Evolutionary conservation across 2,329 filamentous ascomycete species (phyloP).

Genomic region (Colletotrichum sp.): DNA sequence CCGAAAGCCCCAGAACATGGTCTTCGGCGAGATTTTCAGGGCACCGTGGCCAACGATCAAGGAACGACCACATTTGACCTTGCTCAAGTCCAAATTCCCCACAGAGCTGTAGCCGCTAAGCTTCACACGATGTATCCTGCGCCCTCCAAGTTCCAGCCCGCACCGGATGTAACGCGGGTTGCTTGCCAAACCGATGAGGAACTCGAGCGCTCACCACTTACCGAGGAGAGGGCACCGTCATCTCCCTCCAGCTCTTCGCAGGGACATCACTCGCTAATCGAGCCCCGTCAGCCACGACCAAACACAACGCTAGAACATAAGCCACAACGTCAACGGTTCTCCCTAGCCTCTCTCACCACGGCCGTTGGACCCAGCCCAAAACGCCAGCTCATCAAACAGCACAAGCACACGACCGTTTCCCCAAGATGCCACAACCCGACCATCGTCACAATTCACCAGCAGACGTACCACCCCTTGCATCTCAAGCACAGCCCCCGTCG

Average conservation of each 20-base stretch:
- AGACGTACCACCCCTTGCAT: not conserved
- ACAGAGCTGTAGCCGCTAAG: not conserved
- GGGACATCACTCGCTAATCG: not conserved
- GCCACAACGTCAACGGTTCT: constrained; percentile 12
- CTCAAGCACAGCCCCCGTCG: not conserved
- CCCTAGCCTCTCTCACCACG: not conserved
- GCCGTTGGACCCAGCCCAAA: not conserved
- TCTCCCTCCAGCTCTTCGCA: not conserved
- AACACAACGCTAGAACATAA: not conserved
- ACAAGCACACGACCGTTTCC: not conserved
- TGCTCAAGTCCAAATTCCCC: not conserved
- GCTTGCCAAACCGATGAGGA: not conserved
- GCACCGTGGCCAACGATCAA: not conserved
- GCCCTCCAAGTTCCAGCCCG: not conserved
- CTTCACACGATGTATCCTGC: not conserved
- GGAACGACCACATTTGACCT: not conserved
- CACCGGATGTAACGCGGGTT: not conserved
- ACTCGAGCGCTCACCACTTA: not conserved
- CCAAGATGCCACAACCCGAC: not conserved
- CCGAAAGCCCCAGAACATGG: not conserved
- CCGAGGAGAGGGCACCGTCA: not conserved
- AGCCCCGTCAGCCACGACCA: not conserved
- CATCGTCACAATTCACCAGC: not conserved
- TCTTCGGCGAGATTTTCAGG: not conserved
- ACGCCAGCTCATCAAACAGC: not conserved